Conservation (phyloP, 148 eudicot genomes). For the Persicaria tinctoria region DNA sequence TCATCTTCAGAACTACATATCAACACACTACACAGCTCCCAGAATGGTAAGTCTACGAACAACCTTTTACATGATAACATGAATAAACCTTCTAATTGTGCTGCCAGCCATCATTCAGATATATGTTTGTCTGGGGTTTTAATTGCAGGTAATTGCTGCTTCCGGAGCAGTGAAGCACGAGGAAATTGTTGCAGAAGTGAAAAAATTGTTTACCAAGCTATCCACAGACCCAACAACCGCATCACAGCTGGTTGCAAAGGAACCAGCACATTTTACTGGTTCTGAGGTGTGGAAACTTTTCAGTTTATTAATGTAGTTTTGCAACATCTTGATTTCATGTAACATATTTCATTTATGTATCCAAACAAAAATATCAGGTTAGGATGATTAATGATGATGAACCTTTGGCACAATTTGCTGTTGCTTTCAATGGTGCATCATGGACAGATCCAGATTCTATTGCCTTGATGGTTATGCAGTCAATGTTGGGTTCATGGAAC, state of each 20-base stretch:
- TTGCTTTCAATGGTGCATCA: conserved; percentile 89
- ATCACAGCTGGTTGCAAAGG: conserved; percentile 60
- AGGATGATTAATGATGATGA: conserved; percentile 79
- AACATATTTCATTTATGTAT: not conserved
- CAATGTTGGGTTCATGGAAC: conserved; percentile 84
- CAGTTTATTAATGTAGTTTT: not conserved
- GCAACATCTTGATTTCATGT: conserved; percentile 10
- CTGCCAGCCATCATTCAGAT: not conserved
- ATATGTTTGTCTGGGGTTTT: not conserved
- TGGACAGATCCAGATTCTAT: conserved; percentile 97
- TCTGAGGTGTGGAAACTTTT: conserved; percentile 59
- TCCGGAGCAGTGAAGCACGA: conserved; percentile 92
- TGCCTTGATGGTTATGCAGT: conserved; percentile 90
- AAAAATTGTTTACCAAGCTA: conserved; percentile 57
- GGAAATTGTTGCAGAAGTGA: conserved; percentile 65
- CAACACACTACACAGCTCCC: conserved; percentile 82
- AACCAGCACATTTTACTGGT: conserved; percentile 83
- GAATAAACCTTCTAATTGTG: not conserved
- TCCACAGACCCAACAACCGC: conserved; percentile 67
- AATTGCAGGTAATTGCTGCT: conserved; percentile 69
- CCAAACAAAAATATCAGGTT: conserved; percentile 35
- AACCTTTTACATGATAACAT: not conserved
- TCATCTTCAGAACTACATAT: conserved; percentile 60
- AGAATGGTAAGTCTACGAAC: conserved; percentile 51
- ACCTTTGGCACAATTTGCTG: conserved; percentile 83